A percentile compares a stretch with the other conserved stretches of the same genome.
These are phyloP conservation scores for Solanum habrochaites DNA, from an alignment of 257 asterid genomes.

Conservation along the genomic window DNA sequence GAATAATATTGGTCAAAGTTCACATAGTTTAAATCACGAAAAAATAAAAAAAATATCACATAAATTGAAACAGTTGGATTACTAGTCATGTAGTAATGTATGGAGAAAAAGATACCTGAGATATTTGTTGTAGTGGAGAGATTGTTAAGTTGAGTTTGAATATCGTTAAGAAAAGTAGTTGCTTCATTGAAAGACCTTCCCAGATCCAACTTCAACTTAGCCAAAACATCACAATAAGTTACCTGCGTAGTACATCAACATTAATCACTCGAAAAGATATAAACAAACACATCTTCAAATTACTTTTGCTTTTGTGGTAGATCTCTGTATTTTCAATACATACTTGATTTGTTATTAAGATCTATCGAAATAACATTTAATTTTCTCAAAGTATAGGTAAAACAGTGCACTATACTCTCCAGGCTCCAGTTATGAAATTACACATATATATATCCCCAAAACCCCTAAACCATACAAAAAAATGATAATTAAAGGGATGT, in stretches of 20 bases:
- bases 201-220: conserved; percentile 16
- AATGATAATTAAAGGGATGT: neutral
- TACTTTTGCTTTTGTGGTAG: neutral
- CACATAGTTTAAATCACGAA: no score
- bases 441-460: neutral
- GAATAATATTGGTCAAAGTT: neutral
- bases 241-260: neutral
- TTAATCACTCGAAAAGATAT: neutral
- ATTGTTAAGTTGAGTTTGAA: conserved; percentile 15
- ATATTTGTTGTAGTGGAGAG: conserved; percentile 1
- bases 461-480: neutral
- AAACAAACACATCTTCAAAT: neutral
- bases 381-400: no score
- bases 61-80: no score
- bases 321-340: neutral
- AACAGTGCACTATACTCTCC: no score
- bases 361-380: no score
- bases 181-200: conserved; percentile 11
- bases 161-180: conserved; percentile 9
- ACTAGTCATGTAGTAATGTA: no score
- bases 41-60: no score
- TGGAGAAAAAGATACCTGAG: neutral
- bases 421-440: no score
- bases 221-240: conserved; percentile 11
- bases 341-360: no score